Conservation (phyloP, 75 land plant genomes). For the Picea sitchensis region DNA sequence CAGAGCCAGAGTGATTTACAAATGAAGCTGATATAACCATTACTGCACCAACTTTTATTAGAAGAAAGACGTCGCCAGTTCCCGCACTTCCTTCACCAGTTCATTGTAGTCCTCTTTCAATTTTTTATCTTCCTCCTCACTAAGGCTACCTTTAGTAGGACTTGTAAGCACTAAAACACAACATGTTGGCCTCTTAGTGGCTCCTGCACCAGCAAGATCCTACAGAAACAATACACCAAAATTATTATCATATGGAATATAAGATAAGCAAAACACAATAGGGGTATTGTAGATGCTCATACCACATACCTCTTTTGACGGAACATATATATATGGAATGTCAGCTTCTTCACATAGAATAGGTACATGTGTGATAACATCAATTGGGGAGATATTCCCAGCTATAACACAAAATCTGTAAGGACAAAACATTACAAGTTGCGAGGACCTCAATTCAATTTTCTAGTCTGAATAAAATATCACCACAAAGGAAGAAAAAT, state of each 20-base stretch:
- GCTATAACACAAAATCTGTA: slow-evolving; percentile 95
- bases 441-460: too few relatives aligned
- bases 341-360: slow-evolving; percentile 92
- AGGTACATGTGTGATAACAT: slow-evolving; percentile 97
- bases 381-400: slow-evolving; percentile 95
- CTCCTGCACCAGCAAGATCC: slow-evolving; percentile 94
- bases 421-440: background rate
- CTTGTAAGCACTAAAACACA: slow-evolving; percentile 76
- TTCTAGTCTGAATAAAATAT: too few relatives aligned
- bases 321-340: slow-evolving; percentile 90
- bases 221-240: slow-evolving; percentile 22
- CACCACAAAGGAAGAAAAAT: too few relatives aligned
- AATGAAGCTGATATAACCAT: too few relatives aligned
- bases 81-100: slow-evolving; percentile 62
- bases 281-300: background rate
- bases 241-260: background rate
- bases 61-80: slow-evolving; percentile 40
- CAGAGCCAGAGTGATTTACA: too few relatives aligned
- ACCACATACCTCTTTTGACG: slow-evolving; percentile 80
- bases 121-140: slow-evolving; percentile 63
- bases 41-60: slow-evolving; percentile 6
- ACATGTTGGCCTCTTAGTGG: slow-evolving; percentile 92
- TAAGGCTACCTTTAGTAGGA: slow-evolving; percentile 77
- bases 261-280: background rate
- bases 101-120: slow-evolving; percentile 61